Base-by-base conservation (phyloP, 2,329 filamentous ascomycete species). In the Colletotrichum viniferum region DNA sequence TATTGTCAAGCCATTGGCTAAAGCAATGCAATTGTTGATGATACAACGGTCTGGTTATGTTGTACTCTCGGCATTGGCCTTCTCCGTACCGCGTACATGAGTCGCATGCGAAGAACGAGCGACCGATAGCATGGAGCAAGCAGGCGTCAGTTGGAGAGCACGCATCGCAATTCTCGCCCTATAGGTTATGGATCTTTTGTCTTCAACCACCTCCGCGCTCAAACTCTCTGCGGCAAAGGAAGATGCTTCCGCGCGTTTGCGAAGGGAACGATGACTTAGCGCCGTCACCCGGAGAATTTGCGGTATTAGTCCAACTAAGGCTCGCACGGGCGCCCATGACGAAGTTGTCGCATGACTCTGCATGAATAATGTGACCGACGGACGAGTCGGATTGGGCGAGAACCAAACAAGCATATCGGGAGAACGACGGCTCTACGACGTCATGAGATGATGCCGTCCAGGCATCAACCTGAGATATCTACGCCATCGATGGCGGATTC, bases 231-330 rank as follows among this genome's bases (percentile, higher is more conserved):
- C n/a, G 32, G 34, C 58, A 34, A 21, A 36, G 52, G 60, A 36
- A 24, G 12, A 58, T 32, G 55, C 68, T 32, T 48, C 38, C 36
- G 38, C 68, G 71, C 55, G 30, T 38, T n/a, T 21, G n/a, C 28
- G 34, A 58, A 71, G 52, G 67, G 71, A 56, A 72, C 34, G 32
- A 18, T 62, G 55, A 28, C 8, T 69, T 36, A 62, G 38, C 38
- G 36, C 52, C 55, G 32, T 21, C 14, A 43, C 56, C 58, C 73
- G 73, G 73, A 68, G 69, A 75, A 73, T 75, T 68, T 75, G 18
- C 63, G 63, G 38, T 58, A 52, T 67, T 68, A 30, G 56, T n/a
- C 56, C 26, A 56, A 43, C 65, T 55, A 71, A 43, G 52, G 32
- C 32, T 66, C 16, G 61, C 38, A 55, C 61, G 30, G 62, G 72